Conservation (phyloP, 2,329 filamentous ascomycete species). For the Cryphonectria nitschkei region DNA sequence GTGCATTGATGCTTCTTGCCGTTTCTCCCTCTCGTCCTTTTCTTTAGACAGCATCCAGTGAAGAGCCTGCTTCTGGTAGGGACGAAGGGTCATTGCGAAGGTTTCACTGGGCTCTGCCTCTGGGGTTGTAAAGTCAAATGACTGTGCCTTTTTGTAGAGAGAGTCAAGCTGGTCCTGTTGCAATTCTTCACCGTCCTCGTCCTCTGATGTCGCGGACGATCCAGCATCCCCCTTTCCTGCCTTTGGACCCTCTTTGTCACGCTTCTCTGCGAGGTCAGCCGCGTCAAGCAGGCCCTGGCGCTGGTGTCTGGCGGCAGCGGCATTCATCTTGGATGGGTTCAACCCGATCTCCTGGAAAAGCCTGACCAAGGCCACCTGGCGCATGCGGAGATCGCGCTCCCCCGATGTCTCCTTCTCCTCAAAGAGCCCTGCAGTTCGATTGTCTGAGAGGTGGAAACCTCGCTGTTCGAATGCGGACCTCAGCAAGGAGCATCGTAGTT, state of each 20-base stretch:
- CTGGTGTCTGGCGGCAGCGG: constrained; percentile 74
- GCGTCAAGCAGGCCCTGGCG: constrained; percentile 83
- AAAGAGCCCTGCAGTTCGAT: constrained; percentile 74
- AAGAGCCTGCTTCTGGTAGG: constrained; percentile 93
- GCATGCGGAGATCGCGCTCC: constrained; percentile 79
- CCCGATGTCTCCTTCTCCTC: constrained; percentile 85
- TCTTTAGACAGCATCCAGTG: constrained; percentile 98
- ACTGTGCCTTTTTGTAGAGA: constrained; percentile 93
- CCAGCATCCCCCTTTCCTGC: constrained; percentile 34
- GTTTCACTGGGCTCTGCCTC: constrained; percentile 80
- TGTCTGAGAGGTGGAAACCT: constrained; percentile 65
- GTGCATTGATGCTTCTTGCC: constrained; percentile 83
- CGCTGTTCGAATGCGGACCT: constrained; percentile 71
- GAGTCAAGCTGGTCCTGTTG: constrained; percentile 95
- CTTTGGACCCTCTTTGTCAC: constrained; percentile 54
- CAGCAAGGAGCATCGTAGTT: constrained; percentile 78
- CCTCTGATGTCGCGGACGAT: constrained; percentile 61
- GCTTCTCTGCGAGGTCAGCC: constrained; percentile 85
- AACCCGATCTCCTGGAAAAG: constrained; percentile 89
- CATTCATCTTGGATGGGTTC: constrained; percentile 73
- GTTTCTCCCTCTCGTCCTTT: constrained; percentile 70
- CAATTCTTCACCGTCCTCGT: constrained; percentile 85
- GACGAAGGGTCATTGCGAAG: constrained; percentile 81
- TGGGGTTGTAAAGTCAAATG: constrained; percentile 92
- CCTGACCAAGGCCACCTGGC: constrained; percentile 86